phyloP scores from a whole-genome alignment of 495 filamentous ascomycete species.

The Usnea hakonensis region DNA sequence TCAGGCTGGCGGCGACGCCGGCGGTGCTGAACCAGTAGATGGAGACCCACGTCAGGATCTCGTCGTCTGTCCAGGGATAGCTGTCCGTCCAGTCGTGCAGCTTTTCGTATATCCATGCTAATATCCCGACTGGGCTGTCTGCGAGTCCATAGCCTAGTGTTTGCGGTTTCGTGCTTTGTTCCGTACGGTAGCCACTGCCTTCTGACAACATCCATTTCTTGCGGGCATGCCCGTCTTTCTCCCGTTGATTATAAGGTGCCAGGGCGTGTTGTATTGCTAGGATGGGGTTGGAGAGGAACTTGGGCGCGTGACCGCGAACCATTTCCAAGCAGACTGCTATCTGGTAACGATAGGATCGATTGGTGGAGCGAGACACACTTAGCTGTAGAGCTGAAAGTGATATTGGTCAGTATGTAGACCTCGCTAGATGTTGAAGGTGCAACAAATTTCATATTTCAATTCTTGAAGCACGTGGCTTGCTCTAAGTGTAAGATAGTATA shows the following conservation, averaged over 20 bases:
- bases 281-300: constrained; percentile 33
- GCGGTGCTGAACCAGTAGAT: constrained; percentile 54
- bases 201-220: constrained; percentile 43
- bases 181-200: constrained; percentile 48
- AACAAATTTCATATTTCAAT: neutral
- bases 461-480: neutral
- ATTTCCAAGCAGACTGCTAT: too few relatives aligned
- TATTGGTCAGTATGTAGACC: neutral
- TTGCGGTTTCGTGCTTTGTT: constrained; percentile 56
- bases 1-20: constrained; percentile 46
- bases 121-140: constrained; percentile 53
- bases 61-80: constrained; percentile 61
- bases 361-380: neutral
- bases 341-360: constrained; percentile 59
- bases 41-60: constrained; percentile 57
- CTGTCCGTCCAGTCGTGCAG: constrained; percentile 59
- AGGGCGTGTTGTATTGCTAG: constrained; percentile 38
- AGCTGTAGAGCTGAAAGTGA: neutral
- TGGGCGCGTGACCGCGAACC: constrained; percentile 33
- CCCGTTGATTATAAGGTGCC: constrained; percentile 29
- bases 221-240: constrained; percentile 40
- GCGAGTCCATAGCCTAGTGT: constrained; percentile 52
- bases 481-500: neutral
- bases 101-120: constrained; percentile 66
- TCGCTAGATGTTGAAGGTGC: neutral